Evolutionary conservation across 257 asterid species (phyloP).

Genomic region (Mentha longifolia): DNA sequence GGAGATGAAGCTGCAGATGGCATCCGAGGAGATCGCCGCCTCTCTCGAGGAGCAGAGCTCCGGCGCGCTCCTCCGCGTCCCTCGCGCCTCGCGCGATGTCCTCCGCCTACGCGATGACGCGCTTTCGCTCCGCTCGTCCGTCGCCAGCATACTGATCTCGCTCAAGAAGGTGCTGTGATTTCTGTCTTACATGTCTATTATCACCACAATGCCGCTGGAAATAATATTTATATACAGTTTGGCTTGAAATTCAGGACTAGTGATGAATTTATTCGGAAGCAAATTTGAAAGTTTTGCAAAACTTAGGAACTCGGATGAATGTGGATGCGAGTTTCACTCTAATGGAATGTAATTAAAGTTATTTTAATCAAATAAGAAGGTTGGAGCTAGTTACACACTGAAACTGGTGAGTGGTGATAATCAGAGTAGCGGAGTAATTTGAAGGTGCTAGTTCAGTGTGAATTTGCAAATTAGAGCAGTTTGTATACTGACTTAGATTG

Average conservation of each 20-base stretch:
- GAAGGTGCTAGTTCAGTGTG: conserved; percentile 28
- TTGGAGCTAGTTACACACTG: background rate
- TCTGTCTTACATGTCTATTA: background rate
- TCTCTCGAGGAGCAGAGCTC: conserved; percentile 96
- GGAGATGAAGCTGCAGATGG: conserved; percentile 98
- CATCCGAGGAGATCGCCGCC: conserved; percentile 93
- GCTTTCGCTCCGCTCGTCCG: conserved; percentile 84
- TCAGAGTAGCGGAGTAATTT: conserved; percentile 8
- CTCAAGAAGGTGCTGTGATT: conserved; percentile 65
- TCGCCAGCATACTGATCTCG: conserved; percentile 72
- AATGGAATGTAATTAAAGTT: background rate
- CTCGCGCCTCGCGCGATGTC: conserved; percentile 92
- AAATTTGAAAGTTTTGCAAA: background rate
- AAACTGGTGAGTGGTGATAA: conserved; percentile 6
- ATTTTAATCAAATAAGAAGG: conserved; percentile 5
- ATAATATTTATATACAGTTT: background rate
- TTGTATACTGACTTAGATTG: conserved; percentile 21
- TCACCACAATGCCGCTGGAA: conserved; percentile 4
- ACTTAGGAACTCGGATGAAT: conserved; percentile 7
- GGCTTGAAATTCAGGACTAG: conserved; percentile 9
- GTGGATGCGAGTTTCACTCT: conserved; percentile 9
- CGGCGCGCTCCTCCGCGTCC: conserved; percentile 87
- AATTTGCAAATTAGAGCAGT: conserved; percentile 14
- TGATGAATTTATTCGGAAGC: conserved; percentile 21
- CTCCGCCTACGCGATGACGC: conserved; percentile 94